A percentile compares a stretch with the other conserved stretches of the same genome.
Conservation (phyloP, 1,139 yeast species). For the Magnusiomyces paraingens region DNA sequence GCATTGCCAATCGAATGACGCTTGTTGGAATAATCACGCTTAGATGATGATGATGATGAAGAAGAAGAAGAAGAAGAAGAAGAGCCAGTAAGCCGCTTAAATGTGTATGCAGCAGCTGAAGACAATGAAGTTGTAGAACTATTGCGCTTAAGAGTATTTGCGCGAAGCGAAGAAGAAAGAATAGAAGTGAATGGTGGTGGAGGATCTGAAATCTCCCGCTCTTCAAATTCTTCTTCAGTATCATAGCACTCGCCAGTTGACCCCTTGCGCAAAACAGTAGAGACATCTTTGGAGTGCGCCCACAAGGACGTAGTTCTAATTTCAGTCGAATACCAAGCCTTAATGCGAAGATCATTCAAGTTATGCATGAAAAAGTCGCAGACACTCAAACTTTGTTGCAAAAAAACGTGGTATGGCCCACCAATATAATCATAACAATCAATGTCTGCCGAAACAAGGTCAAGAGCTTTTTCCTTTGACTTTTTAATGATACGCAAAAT, state of each 20-base stretch:
- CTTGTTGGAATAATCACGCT: slow-evolving; percentile 25
- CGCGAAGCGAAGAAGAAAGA: not conserved
- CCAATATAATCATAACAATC: slow-evolving; percentile 20
- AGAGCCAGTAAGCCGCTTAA: slow-evolving; percentile 25
- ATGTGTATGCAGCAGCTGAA: slow-evolving; percentile 21
- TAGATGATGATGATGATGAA: slow-evolving; percentile 9
- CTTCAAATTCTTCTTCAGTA: not conserved
- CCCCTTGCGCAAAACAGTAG: slow-evolving; percentile 17
- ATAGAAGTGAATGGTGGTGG: not conserved
- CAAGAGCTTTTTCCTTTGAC: slow-evolving; percentile 19
- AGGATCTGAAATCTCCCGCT: not conserved
- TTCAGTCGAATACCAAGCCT: slow-evolving; percentile 34
- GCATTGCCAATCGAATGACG: slow-evolving; percentile 23
- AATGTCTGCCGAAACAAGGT: slow-evolving; percentile 17
- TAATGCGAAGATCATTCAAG: slow-evolving; percentile 23
- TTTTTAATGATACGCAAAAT: slow-evolving; percentile 19
- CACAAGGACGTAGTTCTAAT: slow-evolving; percentile 28
- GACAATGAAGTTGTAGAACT: slow-evolving; percentile 13
- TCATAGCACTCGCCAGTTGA: slow-evolving; percentile 2
- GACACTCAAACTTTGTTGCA: slow-evolving; percentile 17
- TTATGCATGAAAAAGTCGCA: slow-evolving; percentile 18
- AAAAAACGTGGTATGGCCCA: slow-evolving; percentile 22
- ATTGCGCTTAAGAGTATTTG: slow-evolving; percentile 12
- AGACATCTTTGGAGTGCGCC: slow-evolving; percentile 30
- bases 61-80: slow-evolving; percentile 3